A percentile compares a stretch with the other conserved stretches of the same genome.
Evolutionary conservation across 1,139 yeast genomes (phyloP).

Genomic region (Suhomyces bokatorum): DNA sequence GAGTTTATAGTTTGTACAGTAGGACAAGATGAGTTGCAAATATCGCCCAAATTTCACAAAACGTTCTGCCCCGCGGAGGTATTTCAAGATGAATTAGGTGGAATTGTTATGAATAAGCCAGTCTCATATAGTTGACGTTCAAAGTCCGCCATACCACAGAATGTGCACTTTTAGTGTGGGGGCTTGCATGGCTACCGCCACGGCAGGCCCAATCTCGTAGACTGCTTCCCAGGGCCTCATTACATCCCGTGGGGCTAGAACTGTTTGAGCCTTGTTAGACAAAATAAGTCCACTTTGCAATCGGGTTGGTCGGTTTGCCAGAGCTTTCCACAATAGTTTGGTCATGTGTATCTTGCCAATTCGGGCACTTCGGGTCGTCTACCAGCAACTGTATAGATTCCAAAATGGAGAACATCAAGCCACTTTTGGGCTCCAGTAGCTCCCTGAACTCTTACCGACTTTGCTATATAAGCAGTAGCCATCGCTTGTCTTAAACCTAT

Average conservation of each 20-base stretch:
- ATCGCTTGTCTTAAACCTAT: neutral
- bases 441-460: neutral
- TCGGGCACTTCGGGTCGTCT: constrained; percentile 6
- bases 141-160: too few relatives aligned
- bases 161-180: neutral
- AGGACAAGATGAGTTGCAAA: too few relatives aligned
- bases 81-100: too few relatives aligned
- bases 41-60: too few relatives aligned
- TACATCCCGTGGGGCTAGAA: constrained; percentile 1
- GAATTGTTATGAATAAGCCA: too few relatives aligned
- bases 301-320: constrained; percentile 4
- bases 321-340: neutral
- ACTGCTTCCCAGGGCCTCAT: neutral
- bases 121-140: too few relatives aligned
- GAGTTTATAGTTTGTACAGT: too few relatives aligned
- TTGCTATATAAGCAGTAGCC: neutral
- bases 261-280: neutral
- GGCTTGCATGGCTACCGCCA: neutral
- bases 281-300: constrained; percentile 5
- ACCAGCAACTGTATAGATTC: neutral
- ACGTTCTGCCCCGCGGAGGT: too few relatives aligned
- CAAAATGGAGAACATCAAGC: neutral
- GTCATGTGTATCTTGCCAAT: constrained; percentile 4
- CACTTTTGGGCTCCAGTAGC: neutral
- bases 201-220: too few relatives aligned